phyloP scores from a whole-genome alignment of 345 rosid species.

The Lumnitzera littorea region DNA sequence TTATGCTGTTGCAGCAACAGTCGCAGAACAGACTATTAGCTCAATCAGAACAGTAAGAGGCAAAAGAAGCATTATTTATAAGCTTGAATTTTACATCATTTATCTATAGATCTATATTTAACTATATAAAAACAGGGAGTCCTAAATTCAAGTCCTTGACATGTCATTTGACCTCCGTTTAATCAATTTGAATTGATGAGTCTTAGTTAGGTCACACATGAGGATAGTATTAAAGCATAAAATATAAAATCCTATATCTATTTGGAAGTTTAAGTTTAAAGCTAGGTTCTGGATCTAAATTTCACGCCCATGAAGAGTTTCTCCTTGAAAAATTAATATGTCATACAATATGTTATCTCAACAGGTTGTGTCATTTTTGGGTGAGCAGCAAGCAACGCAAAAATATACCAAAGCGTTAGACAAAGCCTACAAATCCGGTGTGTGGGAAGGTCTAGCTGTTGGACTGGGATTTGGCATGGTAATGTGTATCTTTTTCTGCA shows the following conservation, averaged over 20 bases:
- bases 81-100: too few relatives aligned
- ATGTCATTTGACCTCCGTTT: too few relatives aligned
- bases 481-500: slow-evolving; percentile 13
- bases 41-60: slow-evolving; percentile 39
- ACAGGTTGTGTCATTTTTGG: slow-evolving; percentile 45
- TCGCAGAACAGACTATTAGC: slow-evolving; percentile 34
- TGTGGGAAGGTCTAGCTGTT: slow-evolving; percentile 25
- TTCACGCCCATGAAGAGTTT: not conserved
- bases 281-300: too few relatives aligned
- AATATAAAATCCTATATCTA: not conserved
- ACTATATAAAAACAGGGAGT: too few relatives aligned
- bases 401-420: slow-evolving; percentile 23
- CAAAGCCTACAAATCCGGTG: slow-evolving; percentile 29
- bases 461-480: slow-evolving; percentile 34
- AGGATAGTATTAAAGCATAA: not conserved
- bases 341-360: not conserved
- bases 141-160: too few relatives aligned
- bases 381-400: slow-evolving; percentile 36
- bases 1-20: slow-evolving; percentile 31
- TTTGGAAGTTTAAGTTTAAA: not conserved
- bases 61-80: too few relatives aligned
- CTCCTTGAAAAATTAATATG: not conserved
- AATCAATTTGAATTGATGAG: too few relatives aligned
- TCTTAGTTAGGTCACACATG: too few relatives aligned
- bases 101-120: too few relatives aligned